Conservation (phyloP, 371 early-diverging fungal genomes). For the Rhizopus stolonifer region DNA sequence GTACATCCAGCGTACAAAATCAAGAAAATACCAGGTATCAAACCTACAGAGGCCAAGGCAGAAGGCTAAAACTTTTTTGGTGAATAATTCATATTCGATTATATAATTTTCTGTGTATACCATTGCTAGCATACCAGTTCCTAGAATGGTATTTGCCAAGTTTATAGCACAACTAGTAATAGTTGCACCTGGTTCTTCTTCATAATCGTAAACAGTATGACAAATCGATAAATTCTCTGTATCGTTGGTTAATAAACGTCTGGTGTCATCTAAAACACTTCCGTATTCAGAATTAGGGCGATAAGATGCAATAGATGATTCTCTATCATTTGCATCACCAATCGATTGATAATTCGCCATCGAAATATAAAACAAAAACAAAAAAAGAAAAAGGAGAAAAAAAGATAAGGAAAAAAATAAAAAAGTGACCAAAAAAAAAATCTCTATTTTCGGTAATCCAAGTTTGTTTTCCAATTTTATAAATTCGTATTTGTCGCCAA, state of each 20-base stretch:
- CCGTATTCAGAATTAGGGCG: conserved; percentile 26
- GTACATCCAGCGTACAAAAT: conserved; percentile 75
- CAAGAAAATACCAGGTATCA: conserved; percentile 79
- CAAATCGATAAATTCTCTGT: conserved; percentile 14
- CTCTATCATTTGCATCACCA: conserved; percentile 25
- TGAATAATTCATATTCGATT: no score
- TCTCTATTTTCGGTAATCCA: background rate
- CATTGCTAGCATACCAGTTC: conserved; percentile 98
- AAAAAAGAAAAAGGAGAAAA: conserved; percentile 1
- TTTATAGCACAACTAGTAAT: conserved; percentile 61
- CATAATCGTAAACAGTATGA: conserved; percentile 1
- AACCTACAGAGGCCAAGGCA: conserved; percentile 85
- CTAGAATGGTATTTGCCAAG: conserved; percentile 92
- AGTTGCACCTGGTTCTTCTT: conserved; percentile 32
- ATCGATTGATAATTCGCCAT: conserved; percentile 33
- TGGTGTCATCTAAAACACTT: conserved; percentile 19
- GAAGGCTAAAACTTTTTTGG: conserved; percentile 74
- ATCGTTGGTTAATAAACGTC: conserved; percentile 28
- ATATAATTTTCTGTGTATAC: conserved; percentile 32
- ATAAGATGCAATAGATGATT: conserved; percentile 30
- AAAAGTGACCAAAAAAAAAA: background rate
- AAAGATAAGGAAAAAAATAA: background rate
- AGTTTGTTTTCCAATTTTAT: background rate
- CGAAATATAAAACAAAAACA: conserved; percentile 8
- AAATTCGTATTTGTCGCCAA: no score